Percentiles rank a stretch among this genome's conserved stretches.
Conservation (phyloP, 2,329 filamentous ascomycete genomes). For the Pyrenophora teres region DNA sequence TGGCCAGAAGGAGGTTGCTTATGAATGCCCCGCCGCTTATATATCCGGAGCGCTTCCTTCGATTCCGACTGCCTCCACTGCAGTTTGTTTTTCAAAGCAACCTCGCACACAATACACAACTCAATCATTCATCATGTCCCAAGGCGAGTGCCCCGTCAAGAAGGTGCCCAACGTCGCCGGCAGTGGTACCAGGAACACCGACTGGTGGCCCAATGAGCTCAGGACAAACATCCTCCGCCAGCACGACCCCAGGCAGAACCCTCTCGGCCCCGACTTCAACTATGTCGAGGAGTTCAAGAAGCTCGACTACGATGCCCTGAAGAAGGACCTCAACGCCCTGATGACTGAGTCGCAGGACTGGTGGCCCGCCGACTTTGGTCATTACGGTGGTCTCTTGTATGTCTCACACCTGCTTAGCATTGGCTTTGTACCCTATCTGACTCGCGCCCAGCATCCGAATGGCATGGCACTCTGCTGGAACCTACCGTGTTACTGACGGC, state of each 20-base stretch:
- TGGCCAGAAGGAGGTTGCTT: conserved; percentile 32
- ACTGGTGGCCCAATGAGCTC: conserved; percentile 76
- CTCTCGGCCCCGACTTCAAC: conserved; percentile 68
- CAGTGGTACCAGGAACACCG: conserved; percentile 68
- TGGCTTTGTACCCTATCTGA: conserved; percentile 8
- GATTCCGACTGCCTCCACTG: conserved; percentile 3
- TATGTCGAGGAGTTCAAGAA: conserved; percentile 74
- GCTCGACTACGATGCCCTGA: conserved; percentile 71
- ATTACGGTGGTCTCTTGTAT: conserved; percentile 76
- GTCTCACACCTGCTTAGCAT: conserved; percentile 3
- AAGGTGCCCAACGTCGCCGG: conserved; percentile 51
- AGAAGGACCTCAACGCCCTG: conserved; percentile 72
- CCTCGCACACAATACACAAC: conserved; percentile 16
- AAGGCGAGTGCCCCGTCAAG: conserved; percentile 44
- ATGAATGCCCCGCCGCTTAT: conserved; percentile 37
- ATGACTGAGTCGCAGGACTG: conserved; percentile 81
- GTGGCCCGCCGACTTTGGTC: conserved; percentile 82
- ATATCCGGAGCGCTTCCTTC: conserved; percentile 12
- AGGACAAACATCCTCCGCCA: conserved; percentile 75
- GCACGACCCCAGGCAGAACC: conserved; percentile 67
- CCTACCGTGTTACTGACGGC: conserved; percentile 75
- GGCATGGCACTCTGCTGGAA: conserved; percentile 81
- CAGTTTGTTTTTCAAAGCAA: conserved; percentile 12
- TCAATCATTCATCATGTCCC: conserved; percentile 36
- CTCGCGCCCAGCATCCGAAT: conserved; percentile 61